Percentiles rank a stretch among this genome's conserved stretches.
phyloP scores from a whole-genome alignment of 352 stramenopile genomes.

The Phytophthora litchii region DNA sequence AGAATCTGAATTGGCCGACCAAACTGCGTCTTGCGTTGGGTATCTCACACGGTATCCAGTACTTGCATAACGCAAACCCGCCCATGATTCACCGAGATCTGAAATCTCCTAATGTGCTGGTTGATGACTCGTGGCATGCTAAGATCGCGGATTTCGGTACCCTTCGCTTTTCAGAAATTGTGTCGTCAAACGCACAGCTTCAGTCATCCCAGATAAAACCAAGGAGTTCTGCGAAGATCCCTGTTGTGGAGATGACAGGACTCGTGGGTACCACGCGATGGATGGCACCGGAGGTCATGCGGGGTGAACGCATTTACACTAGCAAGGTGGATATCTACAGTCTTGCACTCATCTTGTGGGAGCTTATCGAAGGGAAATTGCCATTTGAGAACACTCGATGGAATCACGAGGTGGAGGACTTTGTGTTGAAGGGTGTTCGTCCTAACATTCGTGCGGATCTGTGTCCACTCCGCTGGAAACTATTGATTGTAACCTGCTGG shows the following conservation, averaged over 20 bases:
- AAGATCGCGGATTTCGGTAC: conserved; percentile 93
- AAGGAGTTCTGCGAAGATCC: conserved; percentile 29
- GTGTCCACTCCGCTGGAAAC: conserved; percentile 79
- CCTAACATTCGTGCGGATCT: conserved; percentile 69
- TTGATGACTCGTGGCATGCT: conserved; percentile 89
- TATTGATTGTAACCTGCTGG: conserved; percentile 86
- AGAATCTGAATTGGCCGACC: conserved; percentile 80
- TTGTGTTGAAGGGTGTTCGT: conserved; percentile 72
- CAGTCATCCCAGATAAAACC: conserved; percentile 35
- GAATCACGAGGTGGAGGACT: conserved; percentile 89
- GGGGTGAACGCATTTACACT: conserved; percentile 85
- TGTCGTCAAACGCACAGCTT: conserved; percentile 67
- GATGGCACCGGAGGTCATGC: conserved; percentile 91
- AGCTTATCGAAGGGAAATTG: conserved; percentile 85
- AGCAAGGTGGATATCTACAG: conserved; percentile 92
- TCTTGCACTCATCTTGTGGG: conserved; percentile 87
- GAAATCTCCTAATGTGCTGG: conserved; percentile 91
- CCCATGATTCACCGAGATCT: conserved; percentile 92
- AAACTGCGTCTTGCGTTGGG: conserved; percentile 79
- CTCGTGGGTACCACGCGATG: conserved; percentile 88
- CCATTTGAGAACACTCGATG: conserved; percentile 83
- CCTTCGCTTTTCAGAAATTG: conserved; percentile 86
- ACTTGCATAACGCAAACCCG: conserved; percentile 89
- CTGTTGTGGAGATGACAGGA: conserved; percentile 79
- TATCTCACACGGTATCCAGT: conserved; percentile 89